Evolutionary conservation across 2,329 filamentous ascomycete species (phyloP).

Genomic region (Mollisiaceae sp.): DNA sequence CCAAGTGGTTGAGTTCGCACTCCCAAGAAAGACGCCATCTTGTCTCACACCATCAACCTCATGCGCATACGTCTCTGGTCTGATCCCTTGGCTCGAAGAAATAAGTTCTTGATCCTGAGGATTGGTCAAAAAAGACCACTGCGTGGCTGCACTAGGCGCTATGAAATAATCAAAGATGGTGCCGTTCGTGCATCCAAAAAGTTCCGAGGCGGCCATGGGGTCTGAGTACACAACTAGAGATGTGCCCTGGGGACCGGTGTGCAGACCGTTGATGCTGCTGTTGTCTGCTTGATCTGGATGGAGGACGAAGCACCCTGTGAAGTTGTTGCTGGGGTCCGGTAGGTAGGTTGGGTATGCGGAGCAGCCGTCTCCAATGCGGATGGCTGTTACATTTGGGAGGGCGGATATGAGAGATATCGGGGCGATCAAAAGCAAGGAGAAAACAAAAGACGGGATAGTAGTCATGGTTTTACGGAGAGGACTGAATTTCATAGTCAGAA

Average conservation of each 20-base stretch:
- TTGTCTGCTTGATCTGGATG: background rate
- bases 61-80: slow-evolving; percentile 4
- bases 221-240: background rate
- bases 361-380: background rate
- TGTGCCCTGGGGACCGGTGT: background rate
- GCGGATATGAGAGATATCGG: background rate
- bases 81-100: background rate
- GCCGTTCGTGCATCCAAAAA: background rate
- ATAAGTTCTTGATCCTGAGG: background rate
- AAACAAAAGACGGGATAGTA: background rate
- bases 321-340: background rate
- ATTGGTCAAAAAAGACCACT: background rate
- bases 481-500: background rate
- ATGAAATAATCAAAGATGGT: background rate
- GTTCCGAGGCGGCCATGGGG: background rate
- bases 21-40: slow-evolving; percentile 8
- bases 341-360: background rate
- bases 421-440: background rate
- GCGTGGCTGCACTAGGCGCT: too few species aligned
- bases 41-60: slow-evolving; percentile 4
- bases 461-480: background rate
- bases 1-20: background rate
- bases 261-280: background rate
- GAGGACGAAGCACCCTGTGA: background rate
- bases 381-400: background rate